Evolutionary conservation across 495 filamentous ascomycete species (phyloP).

Genomic region (Penicillium verhagenii): DNA sequence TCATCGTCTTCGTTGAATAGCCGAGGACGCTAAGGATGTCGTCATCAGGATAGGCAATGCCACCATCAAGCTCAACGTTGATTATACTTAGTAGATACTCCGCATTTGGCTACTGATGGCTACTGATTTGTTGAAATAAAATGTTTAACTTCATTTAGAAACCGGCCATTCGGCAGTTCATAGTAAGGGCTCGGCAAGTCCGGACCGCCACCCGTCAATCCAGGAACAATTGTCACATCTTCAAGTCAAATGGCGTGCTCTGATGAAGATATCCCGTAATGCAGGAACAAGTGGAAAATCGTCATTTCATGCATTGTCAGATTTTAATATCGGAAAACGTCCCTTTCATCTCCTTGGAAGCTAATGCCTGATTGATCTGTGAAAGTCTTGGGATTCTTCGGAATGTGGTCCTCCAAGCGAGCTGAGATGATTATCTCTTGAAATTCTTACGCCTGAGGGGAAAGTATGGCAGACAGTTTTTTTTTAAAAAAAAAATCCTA

Average conservation of each 20-base stretch:
- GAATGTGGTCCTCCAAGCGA: too few relatives aligned
- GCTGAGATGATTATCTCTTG: too few relatives aligned
- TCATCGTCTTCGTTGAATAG: neutral
- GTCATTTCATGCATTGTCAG: neutral
- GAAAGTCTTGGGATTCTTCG: too few relatives aligned
- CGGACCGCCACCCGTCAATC: neutral
- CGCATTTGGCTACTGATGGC: slow-evolving; percentile 7
- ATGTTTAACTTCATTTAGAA: neutral
- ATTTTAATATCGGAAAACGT: neutral
- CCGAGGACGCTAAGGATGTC: slow-evolving; percentile 2
- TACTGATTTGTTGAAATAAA: neutral
- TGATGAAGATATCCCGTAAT: neutral
- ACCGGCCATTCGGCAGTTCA: neutral
- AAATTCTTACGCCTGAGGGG: too few relatives aligned
- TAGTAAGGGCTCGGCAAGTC: neutral
- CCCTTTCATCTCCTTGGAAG: neutral
- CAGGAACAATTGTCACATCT: neutral
- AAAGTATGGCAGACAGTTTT: too few relatives aligned
- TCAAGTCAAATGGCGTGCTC: neutral
- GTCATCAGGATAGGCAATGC: neutral
- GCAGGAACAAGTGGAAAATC: neutral
- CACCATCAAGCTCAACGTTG: neutral
- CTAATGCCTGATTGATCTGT: too few relatives aligned
- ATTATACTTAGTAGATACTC: neutral
- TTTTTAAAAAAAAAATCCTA: too few relatives aligned